These are phyloP conservation scores for Leccinum griseonigrum DNA, from an alignment of 1,284 basidiomycete genomes.

Conservation along the genomic window DNA sequence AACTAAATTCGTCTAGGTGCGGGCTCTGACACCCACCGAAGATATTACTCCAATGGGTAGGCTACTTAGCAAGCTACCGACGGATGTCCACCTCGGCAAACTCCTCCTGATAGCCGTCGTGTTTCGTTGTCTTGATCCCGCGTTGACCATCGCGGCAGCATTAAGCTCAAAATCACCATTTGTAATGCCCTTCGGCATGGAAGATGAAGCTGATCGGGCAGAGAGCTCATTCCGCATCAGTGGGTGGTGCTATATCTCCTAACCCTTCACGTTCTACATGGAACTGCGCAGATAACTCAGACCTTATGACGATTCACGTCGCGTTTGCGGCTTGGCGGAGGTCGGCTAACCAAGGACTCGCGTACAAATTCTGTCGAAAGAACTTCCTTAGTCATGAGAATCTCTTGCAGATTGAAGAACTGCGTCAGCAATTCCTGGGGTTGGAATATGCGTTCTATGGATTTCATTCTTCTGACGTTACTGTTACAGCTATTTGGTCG, in stretches of 20 bases:
- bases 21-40: constrained; percentile 82
- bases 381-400: constrained; percentile 92
- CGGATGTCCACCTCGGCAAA: constrained; percentile 96
- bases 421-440: constrained; percentile 91
- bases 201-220: constrained; percentile 84
- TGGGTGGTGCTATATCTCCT: constrained; percentile 33
- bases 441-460: constrained; percentile 30
- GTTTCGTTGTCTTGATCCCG: constrained; percentile 92
- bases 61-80: constrained; percentile 89
- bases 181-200: constrained; percentile 84
- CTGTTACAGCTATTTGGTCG: constrained; percentile 68
- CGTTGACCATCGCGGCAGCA: constrained; percentile 92
- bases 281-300: constrained; percentile 74
- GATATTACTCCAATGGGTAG: constrained; percentile 96
- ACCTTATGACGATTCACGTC: constrained; percentile 93
- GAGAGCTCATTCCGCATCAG: constrained; percentile 80
- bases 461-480: constrained; percentile 8
- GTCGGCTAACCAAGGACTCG: constrained; percentile 60
- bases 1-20: constrained; percentile 48
- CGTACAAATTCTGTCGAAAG: constrained; percentile 76
- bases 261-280: background rate
- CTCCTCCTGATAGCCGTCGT: constrained; percentile 86
- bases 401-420: constrained; percentile 94
- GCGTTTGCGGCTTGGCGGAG: constrained; percentile 88
- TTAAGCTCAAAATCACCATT: constrained; percentile 95